Percentiles rank a stretch among this genome's conserved stretches.
These are phyloP conservation scores for Shiraia bambusicola DNA, from an alignment of 2,329 filamentous ascomycete species.

Conservation along the genomic window DNA sequence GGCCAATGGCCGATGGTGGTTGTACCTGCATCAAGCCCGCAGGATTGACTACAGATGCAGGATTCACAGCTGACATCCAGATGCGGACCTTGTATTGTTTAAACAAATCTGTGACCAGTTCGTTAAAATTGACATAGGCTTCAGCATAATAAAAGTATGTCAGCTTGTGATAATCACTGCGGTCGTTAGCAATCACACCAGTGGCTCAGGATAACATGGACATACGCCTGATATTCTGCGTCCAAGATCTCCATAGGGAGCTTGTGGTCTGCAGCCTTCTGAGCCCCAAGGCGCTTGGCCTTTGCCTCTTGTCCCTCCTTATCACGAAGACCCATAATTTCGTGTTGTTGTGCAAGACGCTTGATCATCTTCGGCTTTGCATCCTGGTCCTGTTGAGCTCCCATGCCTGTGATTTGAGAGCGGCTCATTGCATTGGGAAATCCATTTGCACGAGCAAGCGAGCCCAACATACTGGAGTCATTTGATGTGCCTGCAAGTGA, in stretches of 20 bases:
- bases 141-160: slow-evolving; percentile 99
- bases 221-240: slow-evolving; percentile 97
- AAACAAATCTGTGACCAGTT: slow-evolving; percentile 93
- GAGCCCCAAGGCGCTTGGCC: slow-evolving; percentile 92
- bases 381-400: slow-evolving; percentile 54
- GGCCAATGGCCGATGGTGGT: slow-evolving; percentile 42
- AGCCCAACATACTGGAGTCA: slow-evolving; percentile 55
- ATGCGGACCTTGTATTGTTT: slow-evolving; percentile 99
- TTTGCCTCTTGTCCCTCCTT: slow-evolving; percentile 98
- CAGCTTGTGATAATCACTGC: slow-evolving; percentile 96
- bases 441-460: slow-evolving; percentile 38
- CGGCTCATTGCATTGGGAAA: slow-evolving; percentile 31
- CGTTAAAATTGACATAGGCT: slow-evolving; percentile 98
- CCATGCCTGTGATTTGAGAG: slow-evolving; percentile 59
- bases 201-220: slow-evolving; percentile 22
- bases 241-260: slow-evolving; percentile 98
- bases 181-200: slow-evolving; percentile 22
- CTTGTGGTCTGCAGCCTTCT: slow-evolving; percentile 92
- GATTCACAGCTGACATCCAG: slow-evolving; percentile 99
- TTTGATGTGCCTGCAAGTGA: slow-evolving; percentile 36
- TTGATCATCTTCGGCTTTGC: slow-evolving; percentile 97
- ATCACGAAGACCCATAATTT: slow-evolving; percentile 83
- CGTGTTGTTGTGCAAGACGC: slow-evolving; percentile 85
- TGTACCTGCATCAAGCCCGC: slow-evolving; percentile 36
- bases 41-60: slow-evolving; percentile 72